Evolutionary conservation across 2,329 filamentous ascomycete genomes (phyloP), one percentile per base, ranked within the genome.

Genomic region (Colletotrichum navitas): DNA sequence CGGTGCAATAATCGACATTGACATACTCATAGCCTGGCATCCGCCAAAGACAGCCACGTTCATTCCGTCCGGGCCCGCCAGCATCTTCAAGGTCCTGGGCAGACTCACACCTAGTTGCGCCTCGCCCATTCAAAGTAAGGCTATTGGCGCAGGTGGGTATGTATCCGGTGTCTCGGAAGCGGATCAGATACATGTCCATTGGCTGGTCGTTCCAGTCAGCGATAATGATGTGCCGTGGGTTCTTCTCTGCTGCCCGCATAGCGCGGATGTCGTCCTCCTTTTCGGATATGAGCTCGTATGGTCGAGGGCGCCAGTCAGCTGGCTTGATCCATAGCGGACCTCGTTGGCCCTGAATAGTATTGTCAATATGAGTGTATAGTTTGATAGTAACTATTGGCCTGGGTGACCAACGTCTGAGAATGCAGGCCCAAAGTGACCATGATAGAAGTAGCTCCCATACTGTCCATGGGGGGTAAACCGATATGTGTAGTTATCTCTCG

Each of bases 141-240:
- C 67, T 70, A 12, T 70, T 70, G n/a, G 67, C 67, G 5, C 62
- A 70, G n/a, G 29, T 16, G 12, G 67, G 67, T 21, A 70, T 70
- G 18, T 66, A 70, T 7, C 62, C 67, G n/a, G 62, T 70, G 47
- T 70, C 67, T 0, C 67, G 67, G 32, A 70, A 70, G 0, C 62
- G 62, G 5, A 70, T 61, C 26, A 70, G 47, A 24, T 66, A 66
- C 67, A 70, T 70, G 24, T 70, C 67, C 61, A 61, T 66, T 0
- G 62, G 67, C 24, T 66, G 62, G 7, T 70, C 62, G 18, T 66
- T 70, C 62, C 67, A 70, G n/a, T 70, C 67, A 2, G 67, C 62
- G 16, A 70, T 39, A 2, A 66, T 59, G 47, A 70, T 32, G 24
- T 70, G 67, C 1, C 55, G 54, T 5, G 67, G 67, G 1, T 55